Evolutionary conservation across 2,329 filamentous ascomycete genomes (phyloP), one percentile per base, ranked within the genome.

Genomic region (Pyrenophora graminea): DNA sequence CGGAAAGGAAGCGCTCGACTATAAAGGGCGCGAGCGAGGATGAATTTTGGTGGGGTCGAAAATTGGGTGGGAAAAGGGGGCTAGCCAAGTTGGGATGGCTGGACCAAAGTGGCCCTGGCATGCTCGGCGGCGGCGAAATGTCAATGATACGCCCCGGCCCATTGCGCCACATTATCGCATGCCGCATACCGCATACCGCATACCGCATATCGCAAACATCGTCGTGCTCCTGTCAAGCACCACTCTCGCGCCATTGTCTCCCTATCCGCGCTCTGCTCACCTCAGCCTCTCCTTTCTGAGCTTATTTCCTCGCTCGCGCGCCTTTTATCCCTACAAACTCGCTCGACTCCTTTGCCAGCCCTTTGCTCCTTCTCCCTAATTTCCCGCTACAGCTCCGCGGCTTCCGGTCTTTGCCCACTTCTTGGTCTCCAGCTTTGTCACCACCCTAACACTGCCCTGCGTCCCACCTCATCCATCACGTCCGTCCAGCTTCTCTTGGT

Each of bases 281-380:
- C 60, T 47, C 59, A 63, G 65, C 58, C 68, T 66, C 62, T 71
- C 68, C 64, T 71, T 72, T 61, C 56, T 51, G 52, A 61, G 58
- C 60, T 47, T 45, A 13, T 4, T 13, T 8, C 17, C 32, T 39
- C 47, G 27, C 18, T 44, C 40, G 38, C 45, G n/a, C 23, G 13
- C 38, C 38, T 12, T 38, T 8, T 15, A 2, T 12, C 9, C 47
- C 39, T 21, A 36, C 43, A 30, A 15, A 13, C 25, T 39, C 47
- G 13, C 33, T 9, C 25, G 17, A 23, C 27, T 17, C 21, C 21
- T 39, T 39, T 33, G 19, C 36, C 43, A 23, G 38, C 55, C 19
- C 19, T 45, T 58, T 56, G 42, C 52, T 55, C 55, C 47, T 58
- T 50, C 53, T 63, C 61, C 65, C 58, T 66, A 59, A 59, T 63